Evolutionary conservation across 176 grass and related monocot genomes (phyloP), one percentile per base, ranked within the genome.

Genomic region (Bromus sterilis): DNA sequence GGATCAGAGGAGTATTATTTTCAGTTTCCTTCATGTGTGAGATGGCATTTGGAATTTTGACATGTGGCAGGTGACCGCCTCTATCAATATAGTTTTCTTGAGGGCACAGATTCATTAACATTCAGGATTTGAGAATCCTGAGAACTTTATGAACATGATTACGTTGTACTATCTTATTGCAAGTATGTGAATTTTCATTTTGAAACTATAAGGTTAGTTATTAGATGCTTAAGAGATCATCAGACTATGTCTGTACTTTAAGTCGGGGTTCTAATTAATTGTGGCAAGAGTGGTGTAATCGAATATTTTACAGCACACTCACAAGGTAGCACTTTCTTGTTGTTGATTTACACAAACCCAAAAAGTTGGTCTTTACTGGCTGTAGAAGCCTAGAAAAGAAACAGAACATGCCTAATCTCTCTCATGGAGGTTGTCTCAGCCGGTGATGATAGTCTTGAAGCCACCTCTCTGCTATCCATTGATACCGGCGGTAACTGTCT

Each of bases 281-380:
- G 42, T 20, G 15, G 75, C 26, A 62, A 62, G 25, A 43, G 18
- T 37, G 55, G 14, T 18, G 56, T 39, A 55, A 37, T 67, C 15
- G 25, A 48, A 12, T 44, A 46, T 72, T 75, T 28, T 83, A 29
- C 15, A 31, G 46, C 2, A 48, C 8, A 42, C 40, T 13, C 7
- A 66, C n/a, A 66, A 39, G 59, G 13, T 74, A 40, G 7, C 9
- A 10, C n/a, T 55, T 80, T 80, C 21, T 35, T 68, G 18, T 65
- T 81, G 78, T 71, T 40, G 5, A n/a, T 51, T 83, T 63, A 65
- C 42, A 83, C 60, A 2, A 66, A 83, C 59, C 10, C 21, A 9
- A 39, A 66, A 23, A 26, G 1, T 26, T 29, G 31, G 61, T 9
- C 28, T 28, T 62, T 62, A 62, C 58, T 15, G 58, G 58, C 26